These are phyloP conservation scores for Nepenthes gracilis DNA, from an alignment of 148 eudicot genomes.

Conservation along the genomic window DNA sequence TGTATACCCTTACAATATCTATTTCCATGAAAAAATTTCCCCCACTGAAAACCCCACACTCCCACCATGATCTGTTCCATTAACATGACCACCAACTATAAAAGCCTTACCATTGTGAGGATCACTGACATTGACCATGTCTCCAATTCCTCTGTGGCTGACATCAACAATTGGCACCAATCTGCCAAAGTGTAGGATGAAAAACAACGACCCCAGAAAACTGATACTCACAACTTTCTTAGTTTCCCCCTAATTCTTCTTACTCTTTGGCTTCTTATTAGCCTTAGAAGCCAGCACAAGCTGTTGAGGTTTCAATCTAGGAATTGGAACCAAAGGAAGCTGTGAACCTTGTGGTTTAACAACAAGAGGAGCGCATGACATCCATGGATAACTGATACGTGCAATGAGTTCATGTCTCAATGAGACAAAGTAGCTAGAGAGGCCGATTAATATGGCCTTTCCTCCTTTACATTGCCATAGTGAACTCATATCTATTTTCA, in stretches of 20 bases:
- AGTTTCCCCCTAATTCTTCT: constrained; percentile 51
- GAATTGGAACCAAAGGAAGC: constrained; percentile 85
- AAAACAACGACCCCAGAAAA: constrained; percentile 70
- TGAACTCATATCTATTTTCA: too few species aligned
- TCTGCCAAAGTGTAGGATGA: constrained; percentile 69
- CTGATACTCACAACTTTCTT: constrained; percentile 94
- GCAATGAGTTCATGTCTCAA: too few species aligned
- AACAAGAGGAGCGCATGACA: constrained; percentile 58
- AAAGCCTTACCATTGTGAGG: constrained; percentile 41
- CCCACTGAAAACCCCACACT: constrained; percentile 18
- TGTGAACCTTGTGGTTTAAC: constrained; percentile 70
- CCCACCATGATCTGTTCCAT: constrained; percentile 17
- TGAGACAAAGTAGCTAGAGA: too few species aligned
- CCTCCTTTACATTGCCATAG: too few species aligned
- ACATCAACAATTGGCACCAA: constrained; percentile 65
- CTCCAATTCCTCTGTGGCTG: constrained; percentile 36
- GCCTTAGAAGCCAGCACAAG: constrained; percentile 30
- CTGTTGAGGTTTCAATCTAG: constrained; percentile 63
- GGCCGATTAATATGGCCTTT: too few species aligned
- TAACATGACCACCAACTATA: constrained; percentile 29
- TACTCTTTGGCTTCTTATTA: constrained; percentile 42
- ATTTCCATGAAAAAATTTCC: constrained; percentile 11
- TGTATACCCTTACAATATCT: constrained; percentile 6
- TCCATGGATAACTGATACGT: constrained; percentile 49
- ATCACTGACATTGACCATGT: constrained; percentile 13